These are phyloP conservation scores for Colletotrichum abscissum DNA, from an alignment of 2,329 filamentous ascomycete genomes.

Conservation along the genomic window DNA sequence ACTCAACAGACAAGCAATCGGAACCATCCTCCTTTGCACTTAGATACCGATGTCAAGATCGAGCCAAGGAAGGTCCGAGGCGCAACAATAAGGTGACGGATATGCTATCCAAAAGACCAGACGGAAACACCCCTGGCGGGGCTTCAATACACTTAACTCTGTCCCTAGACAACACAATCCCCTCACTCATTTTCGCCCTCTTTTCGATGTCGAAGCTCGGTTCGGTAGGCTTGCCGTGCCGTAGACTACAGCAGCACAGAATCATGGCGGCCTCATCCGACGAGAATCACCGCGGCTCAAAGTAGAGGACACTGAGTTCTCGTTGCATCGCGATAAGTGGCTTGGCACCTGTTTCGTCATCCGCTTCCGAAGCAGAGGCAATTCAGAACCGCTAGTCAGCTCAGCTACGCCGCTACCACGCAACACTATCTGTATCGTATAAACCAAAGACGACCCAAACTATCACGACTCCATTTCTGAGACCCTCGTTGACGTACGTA, in stretches of 20 bases:
- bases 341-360: conserved; percentile 12
- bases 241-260: neutral
- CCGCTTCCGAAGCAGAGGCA: neutral
- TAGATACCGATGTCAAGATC: neutral
- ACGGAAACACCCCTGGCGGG: conserved; percentile 31
- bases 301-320: neutral
- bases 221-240: neutral
- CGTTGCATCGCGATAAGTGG: neutral
- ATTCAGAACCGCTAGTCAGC: neutral
- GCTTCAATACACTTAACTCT: neutral
- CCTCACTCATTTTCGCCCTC: neutral
- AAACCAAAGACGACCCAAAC: neutral
- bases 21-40: conserved; percentile 1
- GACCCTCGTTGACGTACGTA: conserved; percentile 8
- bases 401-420: neutral
- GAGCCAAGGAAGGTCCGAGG: conserved; percentile 7
- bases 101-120: conserved; percentile 27
- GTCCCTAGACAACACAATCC: conserved; percentile 6
- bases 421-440: neutral
- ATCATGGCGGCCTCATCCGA: neutral
- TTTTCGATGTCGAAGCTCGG: neutral
- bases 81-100: conserved; percentile 19
- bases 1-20: neutral
- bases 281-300: neutral
- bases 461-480: neutral